Conservation (phyloP, 2,329 filamentous ascomycete genomes). For the Aspergillus fijiensis region DNA sequence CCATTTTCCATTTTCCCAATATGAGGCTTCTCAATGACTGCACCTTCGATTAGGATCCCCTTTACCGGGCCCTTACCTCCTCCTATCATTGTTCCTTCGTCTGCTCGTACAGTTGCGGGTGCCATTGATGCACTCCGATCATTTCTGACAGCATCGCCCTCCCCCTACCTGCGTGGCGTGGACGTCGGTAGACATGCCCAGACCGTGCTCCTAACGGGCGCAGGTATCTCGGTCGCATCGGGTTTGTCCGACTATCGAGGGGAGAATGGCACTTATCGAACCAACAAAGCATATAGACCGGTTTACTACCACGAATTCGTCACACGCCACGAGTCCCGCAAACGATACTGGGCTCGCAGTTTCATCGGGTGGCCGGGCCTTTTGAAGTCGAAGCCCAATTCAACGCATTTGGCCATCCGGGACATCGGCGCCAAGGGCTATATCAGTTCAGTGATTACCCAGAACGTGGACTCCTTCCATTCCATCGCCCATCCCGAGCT, state of each 20-base stretch:
- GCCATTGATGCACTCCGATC: slow-evolving; percentile 73
- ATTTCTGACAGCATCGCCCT: slow-evolving; percentile 68
- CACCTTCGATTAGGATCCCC: slow-evolving; percentile 80
- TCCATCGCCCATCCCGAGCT: slow-evolving; percentile 69
- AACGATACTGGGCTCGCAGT: slow-evolving; percentile 93
- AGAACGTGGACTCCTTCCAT: slow-evolving; percentile 98
- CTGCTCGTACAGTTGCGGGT: slow-evolving; percentile 67
- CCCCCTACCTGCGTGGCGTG: slow-evolving; percentile 47
- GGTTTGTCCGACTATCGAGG: slow-evolving; percentile 93
- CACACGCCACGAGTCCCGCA: slow-evolving; percentile 75
- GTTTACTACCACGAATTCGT: slow-evolving; percentile 94
- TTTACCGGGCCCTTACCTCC: slow-evolving; percentile 80
- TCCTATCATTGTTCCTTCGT: slow-evolving; percentile 70
- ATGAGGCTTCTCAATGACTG: slow-evolving; percentile 57
- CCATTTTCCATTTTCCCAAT: slow-evolving; percentile 18
- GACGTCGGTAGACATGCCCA: slow-evolving; percentile 51
- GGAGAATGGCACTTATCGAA: slow-evolving; percentile 82
- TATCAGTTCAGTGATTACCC: slow-evolving; percentile 77
- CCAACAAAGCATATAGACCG: slow-evolving; percentile 85
- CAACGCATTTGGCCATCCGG: slow-evolving; percentile 73
- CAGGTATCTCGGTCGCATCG: slow-evolving; percentile 89
- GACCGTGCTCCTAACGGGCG: slow-evolving; percentile 71
- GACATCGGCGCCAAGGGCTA: slow-evolving; percentile 70
- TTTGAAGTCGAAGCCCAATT: slow-evolving; percentile 74
- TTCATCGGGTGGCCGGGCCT: slow-evolving; percentile 90